Evolutionary conservation across 2,329 filamentous ascomycete genomes (phyloP).

Genomic region (Colletotrichum sublineola): DNA sequence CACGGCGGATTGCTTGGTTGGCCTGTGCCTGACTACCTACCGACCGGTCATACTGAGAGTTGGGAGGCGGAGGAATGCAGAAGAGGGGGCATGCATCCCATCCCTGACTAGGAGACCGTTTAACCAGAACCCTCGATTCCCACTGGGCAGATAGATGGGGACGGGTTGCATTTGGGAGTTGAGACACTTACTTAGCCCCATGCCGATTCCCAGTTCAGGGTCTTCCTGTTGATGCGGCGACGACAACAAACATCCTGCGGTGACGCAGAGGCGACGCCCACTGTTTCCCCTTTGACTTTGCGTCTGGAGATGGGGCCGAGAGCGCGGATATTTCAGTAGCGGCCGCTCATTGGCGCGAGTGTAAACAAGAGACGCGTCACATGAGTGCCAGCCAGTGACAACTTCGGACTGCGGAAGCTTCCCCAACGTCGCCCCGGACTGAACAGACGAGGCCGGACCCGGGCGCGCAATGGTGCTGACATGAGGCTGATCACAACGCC

Average conservation of each 20-base stretch:
- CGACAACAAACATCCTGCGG: conserved; percentile 28
- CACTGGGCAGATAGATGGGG: conserved; percentile 28
- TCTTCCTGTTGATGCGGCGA: conserved; percentile 40
- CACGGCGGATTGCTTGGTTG: conserved; percentile 29
- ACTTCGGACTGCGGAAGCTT: conserved; percentile 18
- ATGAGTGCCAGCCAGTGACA: not conserved
- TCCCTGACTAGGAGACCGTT: conserved; percentile 33
- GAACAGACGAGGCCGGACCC: conserved; percentile 9
- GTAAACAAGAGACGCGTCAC: conserved; percentile 30
- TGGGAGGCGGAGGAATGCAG: conserved; percentile 13
- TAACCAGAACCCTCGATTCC: conserved; percentile 17
- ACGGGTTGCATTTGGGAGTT: conserved; percentile 32
- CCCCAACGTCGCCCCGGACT: conserved; percentile 3
- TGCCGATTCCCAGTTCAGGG: conserved; percentile 32
- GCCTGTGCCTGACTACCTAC: conserved; percentile 24
- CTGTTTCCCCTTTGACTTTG: conserved; percentile 15
- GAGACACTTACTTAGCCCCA: conserved; percentile 34
- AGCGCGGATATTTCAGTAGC: conserved; percentile 1
- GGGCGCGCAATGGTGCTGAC: conserved; percentile 8
- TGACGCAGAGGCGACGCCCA: conserved; percentile 24
- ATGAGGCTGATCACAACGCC: conserved; percentile 10
- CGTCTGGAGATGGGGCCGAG: conserved; percentile 9
- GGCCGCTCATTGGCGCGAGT: conserved; percentile 21
- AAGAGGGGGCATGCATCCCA: conserved; percentile 24
- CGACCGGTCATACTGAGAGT: conserved; percentile 13